These are phyloP conservation scores for Fraxinus anomala DNA, from an alignment of 257 asterid species.

Conservation along the genomic window DNA sequence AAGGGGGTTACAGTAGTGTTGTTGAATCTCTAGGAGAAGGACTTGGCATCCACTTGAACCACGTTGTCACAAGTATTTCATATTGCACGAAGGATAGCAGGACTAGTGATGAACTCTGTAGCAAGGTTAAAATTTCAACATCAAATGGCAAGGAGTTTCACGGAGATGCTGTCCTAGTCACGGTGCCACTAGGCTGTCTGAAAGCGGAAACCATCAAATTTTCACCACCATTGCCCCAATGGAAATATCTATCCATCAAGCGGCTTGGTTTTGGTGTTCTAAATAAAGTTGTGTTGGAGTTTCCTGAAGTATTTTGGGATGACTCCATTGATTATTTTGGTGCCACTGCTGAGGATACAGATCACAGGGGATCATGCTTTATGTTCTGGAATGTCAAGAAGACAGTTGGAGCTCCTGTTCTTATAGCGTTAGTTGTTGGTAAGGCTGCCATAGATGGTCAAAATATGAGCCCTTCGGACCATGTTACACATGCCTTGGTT, in stretches of 20 bases:
- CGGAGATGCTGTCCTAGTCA: conserved; percentile 91
- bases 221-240: conserved; percentile 86
- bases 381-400: conserved; percentile 99
- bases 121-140: conserved; percentile 72
- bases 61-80: conserved; percentile 68
- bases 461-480: conserved; percentile 61
- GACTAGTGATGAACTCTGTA: conserved; percentile 34
- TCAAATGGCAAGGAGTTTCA: conserved; percentile 74
- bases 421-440: conserved; percentile 93
- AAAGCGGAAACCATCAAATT: conserved; percentile 82
- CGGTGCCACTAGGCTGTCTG: conserved; percentile 96
- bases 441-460: conserved; percentile 94
- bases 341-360: conserved; percentile 85
- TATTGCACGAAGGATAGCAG: conserved; percentile 45
- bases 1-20: conserved; percentile 94
- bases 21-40: conserved; percentile 87
- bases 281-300: conserved; percentile 92
- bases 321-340: conserved; percentile 94
- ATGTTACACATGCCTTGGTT: conserved; percentile 74
- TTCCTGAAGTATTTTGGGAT: conserved; percentile 95
- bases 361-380: conserved; percentile 89
- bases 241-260: conserved; percentile 79
- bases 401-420: conserved; percentile 99
- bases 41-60: conserved; percentile 69
- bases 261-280: conserved; percentile 97